Conservation (phyloP, 2,329 filamentous ascomycete species). For the Colletotrichum endophyticum region DNA sequence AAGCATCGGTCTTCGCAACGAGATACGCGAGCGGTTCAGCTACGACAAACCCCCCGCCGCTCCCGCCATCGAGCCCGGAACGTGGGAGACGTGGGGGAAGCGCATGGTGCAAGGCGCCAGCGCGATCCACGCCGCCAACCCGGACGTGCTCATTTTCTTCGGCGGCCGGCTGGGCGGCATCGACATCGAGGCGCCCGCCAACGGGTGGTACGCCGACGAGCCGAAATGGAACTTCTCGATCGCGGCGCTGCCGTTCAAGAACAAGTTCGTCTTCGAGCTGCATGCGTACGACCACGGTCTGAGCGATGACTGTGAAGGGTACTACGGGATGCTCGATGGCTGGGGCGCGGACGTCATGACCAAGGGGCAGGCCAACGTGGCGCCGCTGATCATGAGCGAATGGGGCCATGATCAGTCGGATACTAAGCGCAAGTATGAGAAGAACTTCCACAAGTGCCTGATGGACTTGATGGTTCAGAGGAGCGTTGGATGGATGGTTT, state of each 20-base stretch:
- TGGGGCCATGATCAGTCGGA: conserved; percentile 15
- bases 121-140: conserved; percentile 48
- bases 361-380: neutral
- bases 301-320: neutral
- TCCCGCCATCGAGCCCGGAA: conserved; percentile 46
- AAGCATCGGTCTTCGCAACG: conserved; percentile 48
- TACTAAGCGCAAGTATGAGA: neutral
- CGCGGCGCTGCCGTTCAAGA: conserved; percentile 38
- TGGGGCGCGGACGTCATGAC: neutral
- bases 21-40: conserved; percentile 29
- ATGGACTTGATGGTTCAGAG: conserved; percentile 38
- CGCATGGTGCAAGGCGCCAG: conserved; percentile 45
- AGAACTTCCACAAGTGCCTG: conserved; percentile 48
- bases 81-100: conserved; percentile 51
- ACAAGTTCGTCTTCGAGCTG: conserved; percentile 48
- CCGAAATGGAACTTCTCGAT: conserved; percentile 29
- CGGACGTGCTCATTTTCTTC: conserved; percentile 52
- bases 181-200: conserved; percentile 31
- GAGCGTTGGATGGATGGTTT: conserved; percentile 48
- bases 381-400: conserved; percentile 15
- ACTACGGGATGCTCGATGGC: neutral
- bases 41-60: conserved; percentile 49
- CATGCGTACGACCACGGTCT: conserved; percentile 36
- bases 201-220: conserved; percentile 19
- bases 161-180: conserved; percentile 30